Evolutionary conservation across 2,329 filamentous ascomycete species (phyloP).

Genomic region (Xylaria sp.): DNA sequence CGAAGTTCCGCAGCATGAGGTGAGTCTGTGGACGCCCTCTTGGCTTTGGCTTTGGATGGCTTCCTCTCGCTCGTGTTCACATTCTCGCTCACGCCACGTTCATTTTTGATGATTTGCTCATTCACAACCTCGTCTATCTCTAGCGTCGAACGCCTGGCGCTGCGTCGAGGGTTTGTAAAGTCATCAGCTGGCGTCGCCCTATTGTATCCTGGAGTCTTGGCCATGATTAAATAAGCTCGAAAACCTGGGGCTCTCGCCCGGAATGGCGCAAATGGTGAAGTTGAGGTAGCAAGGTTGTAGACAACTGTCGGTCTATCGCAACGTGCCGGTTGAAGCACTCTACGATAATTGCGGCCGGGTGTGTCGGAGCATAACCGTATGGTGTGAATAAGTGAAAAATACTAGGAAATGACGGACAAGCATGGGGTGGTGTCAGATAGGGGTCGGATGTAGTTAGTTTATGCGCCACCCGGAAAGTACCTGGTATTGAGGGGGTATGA

Average conservation of each 20-base stretch:
- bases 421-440: no score
- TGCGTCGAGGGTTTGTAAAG: constrained; percentile 27
- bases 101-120: neutral
- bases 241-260: neutral
- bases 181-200: neutral
- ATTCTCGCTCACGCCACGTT: neutral
- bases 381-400: no score
- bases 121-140: neutral
- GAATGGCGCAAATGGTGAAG: neutral
- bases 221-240: constrained; percentile 1
- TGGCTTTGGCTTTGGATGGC: neutral
- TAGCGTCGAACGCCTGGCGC: constrained; percentile 24
- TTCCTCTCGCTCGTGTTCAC: neutral
- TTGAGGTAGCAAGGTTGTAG: neutral
- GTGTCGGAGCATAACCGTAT: no score
- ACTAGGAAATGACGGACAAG: no score
- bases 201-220: neutral
- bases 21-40: constrained; percentile 15
- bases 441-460: no score
- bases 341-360: no score
- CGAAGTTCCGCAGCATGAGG: neutral
- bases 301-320: neutral
- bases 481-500: no score
- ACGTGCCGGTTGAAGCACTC: neutral
- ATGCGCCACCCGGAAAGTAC: no score